phyloP scores from a whole-genome alignment of 441 rosid species.

The Sinapis alba region DNA sequence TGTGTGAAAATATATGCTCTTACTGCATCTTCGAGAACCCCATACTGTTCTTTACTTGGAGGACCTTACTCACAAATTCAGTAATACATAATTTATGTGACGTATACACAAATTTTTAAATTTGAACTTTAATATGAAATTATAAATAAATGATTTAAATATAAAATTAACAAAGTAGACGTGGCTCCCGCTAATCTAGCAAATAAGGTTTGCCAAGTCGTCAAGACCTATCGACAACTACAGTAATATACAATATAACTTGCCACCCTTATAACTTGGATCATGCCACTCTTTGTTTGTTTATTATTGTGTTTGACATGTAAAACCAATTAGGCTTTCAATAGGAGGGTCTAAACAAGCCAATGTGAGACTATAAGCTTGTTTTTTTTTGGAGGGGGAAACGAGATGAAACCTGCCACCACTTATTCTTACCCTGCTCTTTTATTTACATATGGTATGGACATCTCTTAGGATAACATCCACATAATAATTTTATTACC shows the following conservation, averaged over 20 bases:
- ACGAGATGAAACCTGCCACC: neutral
- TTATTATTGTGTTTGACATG: neutral
- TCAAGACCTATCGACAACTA: neutral
- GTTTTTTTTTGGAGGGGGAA: neutral
- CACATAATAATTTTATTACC: neutral
- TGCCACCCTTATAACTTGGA: neutral
- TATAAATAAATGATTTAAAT: neutral
- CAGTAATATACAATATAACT: neutral
- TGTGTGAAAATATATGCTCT: neutral
- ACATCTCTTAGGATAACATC: neutral
- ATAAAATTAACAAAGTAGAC: slow-evolving; percentile 17
- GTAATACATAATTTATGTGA: neutral
- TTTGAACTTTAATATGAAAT: neutral
- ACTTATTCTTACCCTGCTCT: neutral
- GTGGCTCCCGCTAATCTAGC: slow-evolving; percentile 40
- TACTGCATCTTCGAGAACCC: neutral
- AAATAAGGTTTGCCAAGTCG: slow-evolving; percentile 1
- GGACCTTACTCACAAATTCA: neutral
- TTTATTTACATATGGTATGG: neutral
- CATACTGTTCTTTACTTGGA: neutral
- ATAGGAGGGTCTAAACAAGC: neutral
- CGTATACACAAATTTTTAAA: neutral
- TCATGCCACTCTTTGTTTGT: neutral
- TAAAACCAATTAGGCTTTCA: neutral
- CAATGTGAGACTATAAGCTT: neutral